Conservation (phyloP, 306 rosid species). For the Dicorynia guianensis region DNA sequence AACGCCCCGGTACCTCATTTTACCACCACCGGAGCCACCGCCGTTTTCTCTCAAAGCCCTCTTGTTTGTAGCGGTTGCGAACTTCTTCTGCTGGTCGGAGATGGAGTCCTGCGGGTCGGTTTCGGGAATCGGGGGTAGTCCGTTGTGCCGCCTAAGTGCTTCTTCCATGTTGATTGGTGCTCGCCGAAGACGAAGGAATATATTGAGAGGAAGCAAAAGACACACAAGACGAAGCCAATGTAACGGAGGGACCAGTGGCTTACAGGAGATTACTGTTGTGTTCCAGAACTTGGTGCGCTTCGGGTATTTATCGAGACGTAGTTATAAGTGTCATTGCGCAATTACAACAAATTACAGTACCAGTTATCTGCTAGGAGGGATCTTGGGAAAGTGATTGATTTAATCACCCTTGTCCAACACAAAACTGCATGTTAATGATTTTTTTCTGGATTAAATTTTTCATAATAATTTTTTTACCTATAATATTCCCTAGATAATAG, state of each 20-base stretch:
- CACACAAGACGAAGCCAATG: too few relatives aligned
- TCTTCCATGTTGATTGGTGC: conserved; percentile 60
- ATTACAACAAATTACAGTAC: not conserved
- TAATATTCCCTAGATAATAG: too few relatives aligned
- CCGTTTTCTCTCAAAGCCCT: conserved; percentile 44
- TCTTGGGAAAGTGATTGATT: conserved; percentile 42
- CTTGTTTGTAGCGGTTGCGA: conserved; percentile 43
- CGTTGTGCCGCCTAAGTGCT: conserved; percentile 61
- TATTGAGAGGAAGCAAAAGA: not conserved
- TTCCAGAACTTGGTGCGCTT: conserved; percentile 2
- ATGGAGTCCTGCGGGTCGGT: not conserved
- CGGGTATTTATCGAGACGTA: conserved; percentile 36
- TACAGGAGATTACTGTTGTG: not conserved
- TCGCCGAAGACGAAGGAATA: not conserved
- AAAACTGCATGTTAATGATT: too few relatives aligned
- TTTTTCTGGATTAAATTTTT: too few relatives aligned
- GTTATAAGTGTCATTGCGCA: conserved; percentile 5
- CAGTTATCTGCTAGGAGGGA: not conserved
- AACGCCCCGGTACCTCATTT: conserved; percentile 83
- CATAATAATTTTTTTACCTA: too few relatives aligned
- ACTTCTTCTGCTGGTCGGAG: conserved; percentile 30
- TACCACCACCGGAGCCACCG: conserved; percentile 1
- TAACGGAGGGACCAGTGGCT: not conserved
- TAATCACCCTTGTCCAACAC: conserved; percentile 35
- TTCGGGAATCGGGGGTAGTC: conserved; percentile 39